Evolutionary conservation across 768 basidiomycete species (phyloP).

Genomic region (Cytidiella melzeri): DNA sequence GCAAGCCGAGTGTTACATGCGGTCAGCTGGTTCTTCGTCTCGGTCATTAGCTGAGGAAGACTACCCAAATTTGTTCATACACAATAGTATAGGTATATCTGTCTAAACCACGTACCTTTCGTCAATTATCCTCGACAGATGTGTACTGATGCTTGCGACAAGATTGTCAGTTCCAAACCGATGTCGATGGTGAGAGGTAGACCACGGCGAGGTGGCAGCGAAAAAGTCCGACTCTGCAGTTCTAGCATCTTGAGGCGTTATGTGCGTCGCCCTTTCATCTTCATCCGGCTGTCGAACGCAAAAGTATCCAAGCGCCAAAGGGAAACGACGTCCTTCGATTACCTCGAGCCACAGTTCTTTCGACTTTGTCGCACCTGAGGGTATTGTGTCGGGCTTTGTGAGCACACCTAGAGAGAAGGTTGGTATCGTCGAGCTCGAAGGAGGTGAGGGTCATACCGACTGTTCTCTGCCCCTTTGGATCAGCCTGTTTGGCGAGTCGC

Average conservation of each 20-base stretch:
- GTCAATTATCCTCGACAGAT: constrained; percentile 34
- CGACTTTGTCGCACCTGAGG: constrained; percentile 29
- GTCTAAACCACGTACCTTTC: constrained; percentile 9
- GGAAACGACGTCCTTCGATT: constrained; percentile 42
- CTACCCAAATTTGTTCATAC: too few relatives aligned
- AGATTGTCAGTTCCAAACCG: constrained; percentile 56
- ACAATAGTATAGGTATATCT: too few relatives aligned
- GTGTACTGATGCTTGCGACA: constrained; percentile 44
- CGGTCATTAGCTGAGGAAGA: not conserved
- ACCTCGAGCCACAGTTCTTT: constrained; percentile 41
- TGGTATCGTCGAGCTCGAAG: not conserved
- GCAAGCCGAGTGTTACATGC: not conserved
- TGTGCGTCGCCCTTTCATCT: constrained; percentile 36
- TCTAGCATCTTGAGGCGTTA: constrained; percentile 36
- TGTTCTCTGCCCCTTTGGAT: constrained; percentile 42
- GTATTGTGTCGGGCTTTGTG: constrained; percentile 48
- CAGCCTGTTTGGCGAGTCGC: constrained; percentile 38
- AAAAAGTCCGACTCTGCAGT: constrained; percentile 42
- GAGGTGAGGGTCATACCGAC: constrained; percentile 34
- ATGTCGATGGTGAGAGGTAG: constrained; percentile 30
- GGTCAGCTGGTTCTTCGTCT: not conserved
- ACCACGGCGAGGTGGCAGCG: constrained; percentile 46
- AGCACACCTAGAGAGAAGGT: constrained; percentile 39
- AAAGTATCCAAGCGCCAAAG: constrained; percentile 46
- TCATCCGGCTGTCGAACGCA: constrained; percentile 66